Conservation (phyloP, 495 filamentous ascomycete species). For the Neurospora africana region DNA sequence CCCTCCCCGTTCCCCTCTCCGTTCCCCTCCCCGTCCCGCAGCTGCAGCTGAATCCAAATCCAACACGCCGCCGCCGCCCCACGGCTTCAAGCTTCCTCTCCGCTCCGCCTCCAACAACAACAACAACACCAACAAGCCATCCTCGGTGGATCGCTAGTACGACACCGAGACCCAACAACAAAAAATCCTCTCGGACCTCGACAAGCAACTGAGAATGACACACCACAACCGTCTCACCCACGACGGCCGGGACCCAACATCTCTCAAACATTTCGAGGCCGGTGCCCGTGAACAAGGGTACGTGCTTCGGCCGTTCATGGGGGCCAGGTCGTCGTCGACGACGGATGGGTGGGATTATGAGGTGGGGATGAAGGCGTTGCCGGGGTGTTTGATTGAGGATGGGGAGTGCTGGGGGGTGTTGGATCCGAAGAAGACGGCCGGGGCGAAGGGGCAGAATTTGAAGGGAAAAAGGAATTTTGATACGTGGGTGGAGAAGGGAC, state of each 20-base stretch:
- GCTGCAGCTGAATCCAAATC: neutral
- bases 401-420: neutral
- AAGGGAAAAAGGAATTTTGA: neutral
- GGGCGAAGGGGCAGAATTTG: neutral
- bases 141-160: neutral
- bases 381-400: neutral
- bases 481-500: neutral
- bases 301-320: neutral
- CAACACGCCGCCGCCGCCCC: neutral
- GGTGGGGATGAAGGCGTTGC: neutral
- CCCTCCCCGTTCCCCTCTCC: no score
- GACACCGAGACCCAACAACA: neutral
- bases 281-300: neutral
- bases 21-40: no score
- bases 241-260: neutral
- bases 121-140: neutral
- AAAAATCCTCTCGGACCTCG: neutral
- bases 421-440: neutral
- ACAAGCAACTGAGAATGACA: neutral
- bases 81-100: neutral
- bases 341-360: neutral
- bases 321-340: neutral
- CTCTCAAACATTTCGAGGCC: neutral
- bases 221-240: neutral
- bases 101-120: neutral